Evolutionary conservation across 139 green algal genomes (phyloP), one percentile per base, ranked within the genome.

Genomic region (Spirogloea muscicola): DNA sequence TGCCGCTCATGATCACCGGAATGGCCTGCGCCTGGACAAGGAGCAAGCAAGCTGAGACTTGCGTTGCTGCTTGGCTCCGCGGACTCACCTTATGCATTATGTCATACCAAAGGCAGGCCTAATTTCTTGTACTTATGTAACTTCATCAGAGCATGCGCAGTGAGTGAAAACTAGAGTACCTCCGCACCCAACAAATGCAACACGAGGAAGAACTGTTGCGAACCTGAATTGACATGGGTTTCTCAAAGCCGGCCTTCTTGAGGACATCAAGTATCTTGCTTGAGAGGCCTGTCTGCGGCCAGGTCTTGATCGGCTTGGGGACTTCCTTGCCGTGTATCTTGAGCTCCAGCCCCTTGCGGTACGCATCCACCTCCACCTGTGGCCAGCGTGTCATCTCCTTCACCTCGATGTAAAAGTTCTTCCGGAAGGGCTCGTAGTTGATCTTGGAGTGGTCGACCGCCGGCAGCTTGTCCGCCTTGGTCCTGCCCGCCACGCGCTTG

Each of bases 221-320:
- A n/a, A n/a, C n/a, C n/a, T 98, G 94, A 58, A 99, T 97, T 21
- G 94, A 85, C 81, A 97, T 89, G 1, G 94, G 94, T 13, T 62
- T 72, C 13, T 92, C 86, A 64, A 93, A 96, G 44, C 84, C 89
- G 4, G 42, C 49, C 59, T 90, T 91, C 7, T 72, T 77, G 37
- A 98, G 76, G 1, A 91, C 42, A 0, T 97, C 90, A 27, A 97
- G 72, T 31, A 96, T 58, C 21, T 85, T 81, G 39, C 41, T 66
- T 71, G 60, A 87, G 27, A 99, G 86, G 1, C 93, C 92, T 25
- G 74, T 86, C 77, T 96, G 93, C 40, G 38, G 34, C 82, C 82
- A 84, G 40, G 41, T 71, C 33, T 60, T 71, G 38, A 87, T 74
- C 0, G 94, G 92, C 74, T 89, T 91, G 2, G 92, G 92, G 25